Conservation (phyloP, 1,139 yeast species). For the Geotrichum fermentans region DNA sequence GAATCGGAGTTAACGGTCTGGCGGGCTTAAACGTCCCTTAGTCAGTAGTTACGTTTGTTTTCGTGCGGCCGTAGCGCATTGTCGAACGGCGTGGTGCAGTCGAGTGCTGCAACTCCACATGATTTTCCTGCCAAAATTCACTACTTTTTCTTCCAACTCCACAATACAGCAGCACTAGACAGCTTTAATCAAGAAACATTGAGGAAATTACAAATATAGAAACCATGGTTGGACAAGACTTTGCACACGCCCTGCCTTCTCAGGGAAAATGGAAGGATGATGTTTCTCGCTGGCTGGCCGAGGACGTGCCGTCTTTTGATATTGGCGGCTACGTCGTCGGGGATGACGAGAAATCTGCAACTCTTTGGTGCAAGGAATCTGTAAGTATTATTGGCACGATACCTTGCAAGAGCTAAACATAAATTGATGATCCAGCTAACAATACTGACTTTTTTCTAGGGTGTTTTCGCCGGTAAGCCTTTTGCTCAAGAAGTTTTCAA, state of each 20-base stretch:
- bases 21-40: too few species aligned
- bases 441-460: constrained; percentile 34
- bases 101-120: too few species aligned
- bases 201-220: too few species aligned
- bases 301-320: constrained; percentile 91
- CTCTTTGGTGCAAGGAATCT: constrained; percentile 70
- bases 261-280: constrained; percentile 76
- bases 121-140: too few species aligned
- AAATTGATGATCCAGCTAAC: neutral
- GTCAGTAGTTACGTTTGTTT: constrained; percentile 1
- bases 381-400: constrained; percentile 18
- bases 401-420: too few species aligned
- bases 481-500: constrained; percentile 81
- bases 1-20: neutral
- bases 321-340: constrained; percentile 97
- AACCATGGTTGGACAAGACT: constrained; percentile 39
- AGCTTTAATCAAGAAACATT: too few species aligned
- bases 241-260: constrained; percentile 60
- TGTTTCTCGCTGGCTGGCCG: constrained; percentile 68
- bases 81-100: too few species aligned
- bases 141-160: too few species aligned
- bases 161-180: too few species aligned
- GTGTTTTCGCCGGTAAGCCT: constrained; percentile 83
- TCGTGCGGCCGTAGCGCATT: too few species aligned
- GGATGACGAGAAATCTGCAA: constrained; percentile 60